Percentiles rank a stretch among this genome's conserved stretches.
Conservation (phyloP, 768 basidiomycete genomes). For the Infundibulicybe gibba region DNA sequence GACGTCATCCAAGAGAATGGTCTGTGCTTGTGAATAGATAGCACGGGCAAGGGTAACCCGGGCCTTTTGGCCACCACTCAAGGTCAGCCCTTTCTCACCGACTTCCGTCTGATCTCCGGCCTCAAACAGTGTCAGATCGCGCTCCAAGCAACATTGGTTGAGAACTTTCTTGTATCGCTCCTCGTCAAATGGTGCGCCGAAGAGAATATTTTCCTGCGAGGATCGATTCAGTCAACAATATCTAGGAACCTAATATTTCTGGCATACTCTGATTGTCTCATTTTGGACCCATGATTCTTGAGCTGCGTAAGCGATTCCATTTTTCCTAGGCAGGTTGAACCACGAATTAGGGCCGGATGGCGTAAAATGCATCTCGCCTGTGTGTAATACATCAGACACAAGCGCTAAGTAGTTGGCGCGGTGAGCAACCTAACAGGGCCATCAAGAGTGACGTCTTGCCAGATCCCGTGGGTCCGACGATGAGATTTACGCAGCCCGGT, state of each 20-base stretch:
- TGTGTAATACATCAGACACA: background rate
- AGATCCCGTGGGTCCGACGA: constrained; percentile 56
- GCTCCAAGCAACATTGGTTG: constrained; percentile 68
- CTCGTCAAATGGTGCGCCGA: constrained; percentile 74
- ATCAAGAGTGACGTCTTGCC: constrained; percentile 67
- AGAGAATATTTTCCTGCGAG: constrained; percentile 73
- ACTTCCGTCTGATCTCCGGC: constrained; percentile 70
- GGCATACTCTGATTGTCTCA: constrained; percentile 59
- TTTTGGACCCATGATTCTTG: constrained; percentile 89
- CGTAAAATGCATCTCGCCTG: constrained; percentile 66
- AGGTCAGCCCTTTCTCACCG: constrained; percentile 65
- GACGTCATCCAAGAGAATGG: constrained; percentile 72
- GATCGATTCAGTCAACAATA: background rate
- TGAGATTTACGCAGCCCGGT: constrained; percentile 48
- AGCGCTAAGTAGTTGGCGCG: background rate
- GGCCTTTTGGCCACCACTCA: constrained; percentile 54
- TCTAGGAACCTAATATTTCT: too few relatives aligned
- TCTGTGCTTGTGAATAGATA: constrained; percentile 47
- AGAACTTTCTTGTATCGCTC: constrained; percentile 76
- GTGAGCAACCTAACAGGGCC: constrained; percentile 46
- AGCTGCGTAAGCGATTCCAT: constrained; percentile 75
- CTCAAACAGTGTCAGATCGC: constrained; percentile 65
- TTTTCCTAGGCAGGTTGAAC: constrained; percentile 64
- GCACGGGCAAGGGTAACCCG: constrained; percentile 43
- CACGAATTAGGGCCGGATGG: constrained; percentile 50